Evolutionary conservation across 2,329 filamentous ascomycete species (phyloP).

Genomic region (Ramichloridium luteum): DNA sequence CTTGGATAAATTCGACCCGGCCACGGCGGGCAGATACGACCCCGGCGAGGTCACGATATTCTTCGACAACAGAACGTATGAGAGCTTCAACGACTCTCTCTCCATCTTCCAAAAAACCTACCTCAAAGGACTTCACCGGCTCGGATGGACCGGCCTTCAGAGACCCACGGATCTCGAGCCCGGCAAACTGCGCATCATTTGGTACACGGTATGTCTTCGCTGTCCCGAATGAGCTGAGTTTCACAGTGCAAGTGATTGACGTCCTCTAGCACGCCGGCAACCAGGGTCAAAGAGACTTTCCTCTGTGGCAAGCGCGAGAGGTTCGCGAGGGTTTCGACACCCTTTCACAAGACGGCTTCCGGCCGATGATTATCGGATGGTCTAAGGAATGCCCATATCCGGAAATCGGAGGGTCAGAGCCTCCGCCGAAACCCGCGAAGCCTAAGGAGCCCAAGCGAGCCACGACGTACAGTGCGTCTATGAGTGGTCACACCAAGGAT

Average conservation of each 20-base stretch:
- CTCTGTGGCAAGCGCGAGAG: constrained; percentile 17
- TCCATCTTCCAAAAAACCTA: constrained; percentile 17
- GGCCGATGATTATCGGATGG: constrained; percentile 23
- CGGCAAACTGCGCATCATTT: constrained; percentile 20
- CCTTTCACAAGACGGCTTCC: constrained; percentile 20
- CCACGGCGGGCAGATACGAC: constrained; percentile 18
- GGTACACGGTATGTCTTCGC: constrained; percentile 17
- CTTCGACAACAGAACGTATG: constrained; percentile 21
- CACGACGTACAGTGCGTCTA: constrained; percentile 17
- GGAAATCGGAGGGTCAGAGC: constrained; percentile 23
- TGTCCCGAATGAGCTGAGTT: no score
- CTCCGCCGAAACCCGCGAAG: constrained; percentile 14
- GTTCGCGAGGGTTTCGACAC: constrained; percentile 25
- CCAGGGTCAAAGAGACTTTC: constrained; percentile 21
- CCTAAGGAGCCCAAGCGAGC: constrained; percentile 17
- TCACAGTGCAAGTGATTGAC: no score
- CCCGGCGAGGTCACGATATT: constrained; percentile 22
- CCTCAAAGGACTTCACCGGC: constrained; percentile 14
- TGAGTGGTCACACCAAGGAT: constrained; percentile 17
- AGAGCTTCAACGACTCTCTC: constrained; percentile 16
- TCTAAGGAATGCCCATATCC: constrained; percentile 24
- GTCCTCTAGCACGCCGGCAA: constrained; percentile 23
- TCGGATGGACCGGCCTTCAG: constrained; percentile 16
- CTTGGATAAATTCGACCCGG: constrained; percentile 17
- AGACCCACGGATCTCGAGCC: constrained; percentile 17